These are phyloP conservation scores for Periglandula ipomoeae DNA, from an alignment of 2,329 filamentous ascomycete species.

Conservation along the genomic window DNA sequence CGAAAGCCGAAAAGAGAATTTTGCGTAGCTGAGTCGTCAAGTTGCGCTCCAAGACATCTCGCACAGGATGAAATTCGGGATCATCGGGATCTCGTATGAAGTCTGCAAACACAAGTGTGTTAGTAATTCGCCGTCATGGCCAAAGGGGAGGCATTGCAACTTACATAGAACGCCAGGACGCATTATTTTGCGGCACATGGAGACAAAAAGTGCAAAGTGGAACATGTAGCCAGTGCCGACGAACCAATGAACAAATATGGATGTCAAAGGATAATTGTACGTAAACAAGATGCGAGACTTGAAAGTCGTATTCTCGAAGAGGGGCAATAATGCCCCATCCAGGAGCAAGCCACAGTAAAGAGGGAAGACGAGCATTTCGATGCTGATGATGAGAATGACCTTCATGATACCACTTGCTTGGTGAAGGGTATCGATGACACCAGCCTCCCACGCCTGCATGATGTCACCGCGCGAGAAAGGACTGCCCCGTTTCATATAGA, in stretches of 20 bases:
- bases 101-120: constrained; percentile 37
- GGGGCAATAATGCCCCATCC: constrained; percentile 76
- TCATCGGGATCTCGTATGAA: constrained; percentile 98
- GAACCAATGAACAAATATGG: constrained; percentile 97
- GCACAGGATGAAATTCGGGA: constrained; percentile 94
- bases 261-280: constrained; percentile 70
- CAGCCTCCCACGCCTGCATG: constrained; percentile 60
- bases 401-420: constrained; percentile 97
- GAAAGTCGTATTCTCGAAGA: constrained; percentile 76
- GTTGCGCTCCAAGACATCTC: constrained; percentile 89
- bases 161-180: constrained; percentile 84
- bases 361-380: constrained; percentile 97
- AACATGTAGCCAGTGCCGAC: constrained; percentile 99
- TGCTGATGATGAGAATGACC: constrained; percentile 95
- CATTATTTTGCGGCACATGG: constrained; percentile 98
- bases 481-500: constrained; percentile 69
- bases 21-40: constrained; percentile 90
- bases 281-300: constrained; percentile 72
- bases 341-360: constrained; percentile 90
- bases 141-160: constrained; percentile 22
- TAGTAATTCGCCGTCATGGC: neutral
- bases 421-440: constrained; percentile 71
- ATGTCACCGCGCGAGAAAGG: constrained; percentile 53
- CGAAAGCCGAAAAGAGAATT: constrained; percentile 89
- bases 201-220: constrained; percentile 96